phyloP scores from a whole-genome alignment of 78 protist species.

The Tieghemostelium lacteum region DNA sequence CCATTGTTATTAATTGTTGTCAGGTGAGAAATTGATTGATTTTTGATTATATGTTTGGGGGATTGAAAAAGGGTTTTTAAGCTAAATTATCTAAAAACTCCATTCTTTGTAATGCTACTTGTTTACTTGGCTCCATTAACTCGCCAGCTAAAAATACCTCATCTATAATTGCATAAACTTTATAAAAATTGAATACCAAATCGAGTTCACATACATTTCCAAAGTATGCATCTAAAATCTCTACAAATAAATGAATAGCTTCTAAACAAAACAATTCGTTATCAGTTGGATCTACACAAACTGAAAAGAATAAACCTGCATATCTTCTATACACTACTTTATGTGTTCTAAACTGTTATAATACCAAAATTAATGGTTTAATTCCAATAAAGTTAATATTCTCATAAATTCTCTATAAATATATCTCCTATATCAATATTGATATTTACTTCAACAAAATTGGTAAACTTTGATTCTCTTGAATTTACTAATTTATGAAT shows the following conservation, averaged over 20 bases:
- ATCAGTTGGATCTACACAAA: constrained; percentile 95
- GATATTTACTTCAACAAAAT: constrained; percentile 96
- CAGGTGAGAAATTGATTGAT: no score
- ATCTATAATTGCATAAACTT: constrained; percentile 93
- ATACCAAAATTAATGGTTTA: neutral
- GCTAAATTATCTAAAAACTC: constrained; percentile 56
- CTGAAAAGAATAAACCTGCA: constrained; percentile 96
- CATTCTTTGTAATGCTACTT: constrained; percentile 64
- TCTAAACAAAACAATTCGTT: constrained; percentile 97
- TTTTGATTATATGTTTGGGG: no score
- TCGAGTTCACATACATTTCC: constrained; percentile 99
- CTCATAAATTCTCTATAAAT: neutral
- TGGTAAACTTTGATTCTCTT: constrained; percentile 94
- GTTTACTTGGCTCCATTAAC: constrained; percentile 95
- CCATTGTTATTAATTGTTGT: no score
- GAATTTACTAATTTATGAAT: constrained; percentile 92
- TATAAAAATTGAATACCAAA: constrained; percentile 96
- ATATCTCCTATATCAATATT: neutral
- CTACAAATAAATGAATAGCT: constrained; percentile 98
- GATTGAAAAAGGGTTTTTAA: no score
- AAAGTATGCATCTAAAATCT: constrained; percentile 95
- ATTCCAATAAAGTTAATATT: neutral
- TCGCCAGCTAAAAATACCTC: constrained; percentile 98
- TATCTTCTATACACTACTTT: constrained; percentile 96
- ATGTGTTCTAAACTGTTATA: constrained; percentile 92